phyloP scores from a whole-genome alignment of 116 monocot species.

The Papilionanthe hybrid region DNA sequence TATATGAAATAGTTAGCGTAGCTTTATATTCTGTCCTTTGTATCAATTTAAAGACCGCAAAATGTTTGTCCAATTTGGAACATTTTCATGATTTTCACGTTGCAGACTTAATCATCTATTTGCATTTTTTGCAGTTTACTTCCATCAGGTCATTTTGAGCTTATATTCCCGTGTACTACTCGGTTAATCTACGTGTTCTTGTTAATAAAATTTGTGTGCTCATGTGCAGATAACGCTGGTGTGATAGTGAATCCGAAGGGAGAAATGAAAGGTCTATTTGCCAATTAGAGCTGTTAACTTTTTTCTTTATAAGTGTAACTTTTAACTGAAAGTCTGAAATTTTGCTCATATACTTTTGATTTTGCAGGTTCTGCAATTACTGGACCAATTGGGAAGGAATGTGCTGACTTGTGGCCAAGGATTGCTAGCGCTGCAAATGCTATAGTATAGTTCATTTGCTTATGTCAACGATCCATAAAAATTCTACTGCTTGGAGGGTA shows the following conservation, averaged over 20 bases:
- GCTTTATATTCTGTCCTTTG: too few species aligned
- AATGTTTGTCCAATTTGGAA: too few species aligned
- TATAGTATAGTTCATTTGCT: conserved; percentile 16
- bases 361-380: conserved; percentile 46
- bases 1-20: too few species aligned
- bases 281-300: background rate
- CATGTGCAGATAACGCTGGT: conserved; percentile 54
- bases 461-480: background rate
- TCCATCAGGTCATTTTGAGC: background rate
- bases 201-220: background rate
- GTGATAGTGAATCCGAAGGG: conserved; percentile 71
- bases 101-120: too few species aligned
- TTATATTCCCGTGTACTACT: background rate
- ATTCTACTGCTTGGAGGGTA: background rate
- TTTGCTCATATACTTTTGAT: too few species aligned
- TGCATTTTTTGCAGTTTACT: too few species aligned
- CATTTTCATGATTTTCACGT: too few species aligned
- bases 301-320: background rate
- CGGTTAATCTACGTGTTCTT: background rate
- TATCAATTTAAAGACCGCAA: too few species aligned
- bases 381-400: conserved; percentile 54
- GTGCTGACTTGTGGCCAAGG: conserved; percentile 57
- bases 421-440: conserved; percentile 46
- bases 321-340: too few species aligned
- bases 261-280: conserved; percentile 56